phyloP scores from a whole-genome alignment of 345 rosid species.

The Corchorus capsularis region DNA sequence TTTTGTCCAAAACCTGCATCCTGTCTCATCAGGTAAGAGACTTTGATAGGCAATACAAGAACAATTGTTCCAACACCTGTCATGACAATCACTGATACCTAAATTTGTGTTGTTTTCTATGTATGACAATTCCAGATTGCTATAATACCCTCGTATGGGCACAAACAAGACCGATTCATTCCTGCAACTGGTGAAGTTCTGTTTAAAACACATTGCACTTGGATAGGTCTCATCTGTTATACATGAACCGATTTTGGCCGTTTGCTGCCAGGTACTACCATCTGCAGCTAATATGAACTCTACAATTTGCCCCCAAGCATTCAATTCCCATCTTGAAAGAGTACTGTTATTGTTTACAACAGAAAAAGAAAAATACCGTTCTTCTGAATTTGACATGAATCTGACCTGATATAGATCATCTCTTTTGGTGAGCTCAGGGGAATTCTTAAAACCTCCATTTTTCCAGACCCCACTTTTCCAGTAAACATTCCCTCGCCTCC shows the following conservation, averaged over 20 bases:
- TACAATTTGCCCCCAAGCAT: constrained; percentile 48
- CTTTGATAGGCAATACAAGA: constrained; percentile 48
- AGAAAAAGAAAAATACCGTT: constrained; percentile 52
- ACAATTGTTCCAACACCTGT: constrained; percentile 63
- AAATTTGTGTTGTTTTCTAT: constrained; percentile 27
- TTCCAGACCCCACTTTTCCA: constrained; percentile 61
- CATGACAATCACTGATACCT: constrained; percentile 59
- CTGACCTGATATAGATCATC: constrained; percentile 40
- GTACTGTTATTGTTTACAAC: constrained; percentile 24
- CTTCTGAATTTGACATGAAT: constrained; percentile 37
- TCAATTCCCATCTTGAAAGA: constrained; percentile 50
- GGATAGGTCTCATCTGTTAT: constrained; percentile 12
- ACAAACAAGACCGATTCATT: constrained; percentile 43
- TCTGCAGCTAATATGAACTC: constrained; percentile 28
- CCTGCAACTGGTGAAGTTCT: constrained; percentile 51
- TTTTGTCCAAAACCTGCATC: constrained; percentile 50
- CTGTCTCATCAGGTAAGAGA: constrained; percentile 34
- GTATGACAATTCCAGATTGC: constrained; percentile 16
- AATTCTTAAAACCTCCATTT: constrained; percentile 41
- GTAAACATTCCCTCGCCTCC: constrained; percentile 49
- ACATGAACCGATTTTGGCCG: constrained; percentile 34
- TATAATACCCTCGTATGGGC: constrained; percentile 46
- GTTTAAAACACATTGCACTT: constrained; percentile 46
- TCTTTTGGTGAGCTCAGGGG: constrained; percentile 35
- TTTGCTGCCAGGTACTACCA: constrained; percentile 29